Percentiles rank a stretch among this genome's conserved stretches.
These are phyloP conservation scores for Calonectria pseudoreteaudii DNA, from an alignment of 2,329 filamentous ascomycete species.

Conservation along the genomic window DNA sequence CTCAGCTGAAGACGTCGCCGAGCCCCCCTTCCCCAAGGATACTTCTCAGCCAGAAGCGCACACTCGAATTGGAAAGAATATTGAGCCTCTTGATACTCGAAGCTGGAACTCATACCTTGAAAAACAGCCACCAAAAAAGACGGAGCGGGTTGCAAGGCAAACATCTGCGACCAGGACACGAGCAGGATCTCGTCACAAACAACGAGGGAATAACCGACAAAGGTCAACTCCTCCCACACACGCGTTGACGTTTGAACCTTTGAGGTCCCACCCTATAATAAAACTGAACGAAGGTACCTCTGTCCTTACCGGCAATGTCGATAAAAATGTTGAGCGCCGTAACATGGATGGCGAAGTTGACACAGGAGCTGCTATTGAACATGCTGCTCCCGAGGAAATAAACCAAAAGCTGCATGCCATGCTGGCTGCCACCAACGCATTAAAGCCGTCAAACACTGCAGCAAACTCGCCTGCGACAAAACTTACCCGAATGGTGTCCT, in stretches of 20 bases:
- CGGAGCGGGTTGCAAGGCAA: slow-evolving; percentile 25
- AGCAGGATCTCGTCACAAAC: slow-evolving; percentile 24
- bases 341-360: background rate
- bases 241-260: slow-evolving; percentile 29
- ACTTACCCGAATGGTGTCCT: slow-evolving; percentile 44
- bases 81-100: slow-evolving; percentile 1
- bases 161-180: slow-evolving; percentile 25
- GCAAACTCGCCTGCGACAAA: slow-evolving; percentile 34
- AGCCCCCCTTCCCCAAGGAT: background rate
- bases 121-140: slow-evolving; percentile 26
- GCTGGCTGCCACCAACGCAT: slow-evolving; percentile 49
- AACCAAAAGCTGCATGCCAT: slow-evolving; percentile 51
- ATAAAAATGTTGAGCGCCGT: slow-evolving; percentile 28
- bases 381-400: slow-evolving; percentile 41
- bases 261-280: slow-evolving; percentile 34
- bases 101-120: slow-evolving; percentile 17
- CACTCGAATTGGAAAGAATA: slow-evolving; percentile 21
- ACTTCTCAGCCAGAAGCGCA: slow-evolving; percentile 27
- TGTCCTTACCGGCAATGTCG: slow-evolving; percentile 22
- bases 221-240: slow-evolving; percentile 28
- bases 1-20: background rate
- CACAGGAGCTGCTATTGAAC: background rate
- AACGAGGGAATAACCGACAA: slow-evolving; percentile 28
- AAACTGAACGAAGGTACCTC: slow-evolving; percentile 20
- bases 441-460: slow-evolving; percentile 45